Evolutionary conservation across 805 yeast species (phyloP), one percentile per base, ranked within the genome.

Genomic region (Wickerhamomyces bisporus): DNA sequence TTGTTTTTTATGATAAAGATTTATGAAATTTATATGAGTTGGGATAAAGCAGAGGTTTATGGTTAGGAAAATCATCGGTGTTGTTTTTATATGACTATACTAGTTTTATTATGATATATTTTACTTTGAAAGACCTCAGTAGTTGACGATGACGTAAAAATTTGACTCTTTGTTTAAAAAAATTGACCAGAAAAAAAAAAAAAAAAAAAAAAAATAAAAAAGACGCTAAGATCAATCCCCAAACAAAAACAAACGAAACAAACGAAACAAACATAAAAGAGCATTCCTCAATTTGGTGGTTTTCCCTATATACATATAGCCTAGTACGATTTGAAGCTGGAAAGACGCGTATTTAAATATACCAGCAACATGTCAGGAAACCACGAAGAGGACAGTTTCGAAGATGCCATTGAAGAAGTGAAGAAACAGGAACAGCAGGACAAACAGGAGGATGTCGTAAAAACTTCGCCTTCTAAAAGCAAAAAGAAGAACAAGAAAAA

Each of bases 401-500:
- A 40, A 26, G 52, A 46, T 33, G 52, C 52, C 10, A 26, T 32
- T 4, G 48, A 44, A n/a, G 21, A 25, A 3, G 26, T 6, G 30
- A 20, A 15, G 14, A 15, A 12, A 26, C 27, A 17, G 17, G 21
- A 19, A 13, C 34, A 16, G 26, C 34, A 12, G 19, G 34, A 25
- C 13, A 34, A 18, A 30, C 31, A 15, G 28, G 7, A 6, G 4
- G 23, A 6, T 29, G 23, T 8, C 15, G 9, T 13, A 10, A n/a
- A 16, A 16, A 6, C 21, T 3, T 19, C 32, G 5, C n/a, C 32
- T 9, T 18, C 34, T 16, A 28, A 35, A 28, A 40, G 32, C 34
- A 25, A 39, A 44, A 45, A 28, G 47, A 43, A 30, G 35, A 41
- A 39, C 27, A 32, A 26, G 29, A 44, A 36, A 47, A 49, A 35